Evolutionary conservation across 148 eudicot species (phyloP).

Genomic region (Vaccinium macrocarpon): DNA sequence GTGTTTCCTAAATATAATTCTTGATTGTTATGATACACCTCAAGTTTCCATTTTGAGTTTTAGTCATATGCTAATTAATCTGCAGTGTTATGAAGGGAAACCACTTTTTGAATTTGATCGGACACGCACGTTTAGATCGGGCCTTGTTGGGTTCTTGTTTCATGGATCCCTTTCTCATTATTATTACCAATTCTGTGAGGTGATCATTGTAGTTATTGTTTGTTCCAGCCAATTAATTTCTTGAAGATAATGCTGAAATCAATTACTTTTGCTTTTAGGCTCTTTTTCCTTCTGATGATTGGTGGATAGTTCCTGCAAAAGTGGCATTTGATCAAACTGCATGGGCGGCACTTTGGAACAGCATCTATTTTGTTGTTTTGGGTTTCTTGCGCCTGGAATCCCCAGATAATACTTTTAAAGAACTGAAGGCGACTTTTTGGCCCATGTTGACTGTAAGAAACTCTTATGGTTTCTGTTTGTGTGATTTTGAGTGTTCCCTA

Average conservation of each 20-base stretch:
- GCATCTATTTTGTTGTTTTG: slow-evolving; percentile 67
- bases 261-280: slow-evolving; percentile 36
- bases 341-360: slow-evolving; percentile 88
- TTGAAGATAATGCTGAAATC: not conserved
- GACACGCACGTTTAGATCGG: slow-evolving; percentile 76
- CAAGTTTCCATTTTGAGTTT: not conserved
- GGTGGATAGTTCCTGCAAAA: slow-evolving; percentile 93
- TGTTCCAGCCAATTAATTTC: slow-evolving; percentile 1
- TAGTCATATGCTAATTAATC: slow-evolving; percentile 5
- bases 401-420: slow-evolving; percentile 46
- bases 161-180: slow-evolving; percentile 94
- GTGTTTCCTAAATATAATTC: not conserved
- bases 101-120: slow-evolving; percentile 87
- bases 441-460: slow-evolving; percentile 82
- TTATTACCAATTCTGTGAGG: slow-evolving; percentile 90
- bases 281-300: slow-evolving; percentile 66
- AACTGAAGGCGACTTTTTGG: slow-evolving; percentile 66
- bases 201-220: slow-evolving; percentile 21
- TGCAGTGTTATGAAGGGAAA: slow-evolving; percentile 89
- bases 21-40: not conserved
- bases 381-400: slow-evolving; percentile 72
- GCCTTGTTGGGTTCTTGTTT: slow-evolving; percentile 71
- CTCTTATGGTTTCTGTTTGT: not conserved
- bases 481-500: not conserved
- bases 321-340: slow-evolving; percentile 85